phyloP scores from a whole-genome alignment of 2,329 filamentous ascomycete species.

The Didymella keratinophila region DNA sequence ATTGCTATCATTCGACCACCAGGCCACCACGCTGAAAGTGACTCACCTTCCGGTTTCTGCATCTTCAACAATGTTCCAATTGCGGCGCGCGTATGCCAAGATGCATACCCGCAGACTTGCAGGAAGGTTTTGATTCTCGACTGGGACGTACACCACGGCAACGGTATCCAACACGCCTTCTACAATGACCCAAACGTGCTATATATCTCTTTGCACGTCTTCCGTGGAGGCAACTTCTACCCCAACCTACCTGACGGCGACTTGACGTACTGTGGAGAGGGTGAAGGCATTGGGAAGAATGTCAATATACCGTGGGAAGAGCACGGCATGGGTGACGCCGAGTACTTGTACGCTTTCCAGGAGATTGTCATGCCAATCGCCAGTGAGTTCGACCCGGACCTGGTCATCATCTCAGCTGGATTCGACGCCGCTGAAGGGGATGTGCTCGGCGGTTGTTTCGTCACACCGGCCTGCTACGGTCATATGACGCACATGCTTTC shows the following conservation, averaged over 20 bases:
- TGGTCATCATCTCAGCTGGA: conserved; percentile 93
- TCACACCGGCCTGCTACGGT: conserved; percentile 88
- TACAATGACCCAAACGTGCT: conserved; percentile 94
- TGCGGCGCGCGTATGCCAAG: conserved; percentile 85
- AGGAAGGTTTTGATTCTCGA: conserved; percentile 92
- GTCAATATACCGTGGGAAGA: conserved; percentile 74
- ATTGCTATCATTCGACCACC: conserved; percentile 95
- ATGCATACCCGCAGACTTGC: conserved; percentile 78
- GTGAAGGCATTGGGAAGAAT: conserved; percentile 67
- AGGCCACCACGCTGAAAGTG: conserved; percentile 90
- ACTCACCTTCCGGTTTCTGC: conserved; percentile 91
- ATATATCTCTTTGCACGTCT: conserved; percentile 94
- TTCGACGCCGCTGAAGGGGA: conserved; percentile 97
- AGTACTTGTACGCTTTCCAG: conserved; percentile 97
- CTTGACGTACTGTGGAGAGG: conserved; percentile 66
- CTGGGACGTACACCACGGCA: conserved; percentile 83
- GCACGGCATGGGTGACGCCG: conserved; percentile 88
- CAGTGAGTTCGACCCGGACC: conserved; percentile 88
- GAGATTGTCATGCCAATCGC: conserved; percentile 96
- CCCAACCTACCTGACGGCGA: conserved; percentile 69
- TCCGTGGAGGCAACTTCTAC: conserved; percentile 84
- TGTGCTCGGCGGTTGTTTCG: conserved; percentile 89
- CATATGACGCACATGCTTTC: conserved; percentile 99
- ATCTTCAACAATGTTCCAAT: conserved; percentile 98
- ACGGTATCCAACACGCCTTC: conserved; percentile 95